Evolutionary conservation across 2,329 filamentous ascomycete genomes (phyloP), one percentile per base, ranked within the genome.

Genomic region (Atkinsonella hypoxylon): DNA sequence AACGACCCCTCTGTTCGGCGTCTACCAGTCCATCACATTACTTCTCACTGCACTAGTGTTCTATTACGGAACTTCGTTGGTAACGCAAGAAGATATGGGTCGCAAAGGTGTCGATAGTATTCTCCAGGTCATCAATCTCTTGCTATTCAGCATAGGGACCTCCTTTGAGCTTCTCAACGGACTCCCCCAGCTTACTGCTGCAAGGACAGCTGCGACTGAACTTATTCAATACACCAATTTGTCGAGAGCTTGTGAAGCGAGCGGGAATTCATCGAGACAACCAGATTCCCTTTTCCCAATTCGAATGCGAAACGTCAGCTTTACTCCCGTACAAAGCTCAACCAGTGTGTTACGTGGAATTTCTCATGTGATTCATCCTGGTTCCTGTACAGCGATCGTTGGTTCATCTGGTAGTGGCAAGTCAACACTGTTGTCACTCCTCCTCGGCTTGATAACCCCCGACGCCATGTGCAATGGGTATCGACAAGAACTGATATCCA

Each of bases 381-480:
- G 83, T 20, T 80, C 77, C 4, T 86, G 80, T 56, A 83, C 83
- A 0, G 89, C 87, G 2, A 80, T 97, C 18, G 89, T 94, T 2
- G 90, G 91, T 1, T 70, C 78, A 1, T 95, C 89, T 0, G 91
- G 93, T 0, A 87, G 85, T n/a, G 91, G 93, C 1, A 97, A 98
- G 68, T 90, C 85, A 13, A 96, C 91, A 0, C 74, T 96, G 36
- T 76, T 85, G 0, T 79, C 85, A 0, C 69, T 97, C 0, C 71
- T 97, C 0, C 69, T 94, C 4, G 80, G 84, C 1, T 72, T 96
- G 0, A 89, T 93, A 57, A 56, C 65, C 2, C 73, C 76, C 0
- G 52, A 39, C 48, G 49, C 10, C 50, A 31, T 9, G 11, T 38
- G 10, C 7, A 15, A 32, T 10, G 15, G 13, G n/a, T 5, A 47